Evolutionary conservation across 2,329 filamentous ascomycete genomes (phyloP).

Genomic region (Hymenoscyphus occultus): DNA sequence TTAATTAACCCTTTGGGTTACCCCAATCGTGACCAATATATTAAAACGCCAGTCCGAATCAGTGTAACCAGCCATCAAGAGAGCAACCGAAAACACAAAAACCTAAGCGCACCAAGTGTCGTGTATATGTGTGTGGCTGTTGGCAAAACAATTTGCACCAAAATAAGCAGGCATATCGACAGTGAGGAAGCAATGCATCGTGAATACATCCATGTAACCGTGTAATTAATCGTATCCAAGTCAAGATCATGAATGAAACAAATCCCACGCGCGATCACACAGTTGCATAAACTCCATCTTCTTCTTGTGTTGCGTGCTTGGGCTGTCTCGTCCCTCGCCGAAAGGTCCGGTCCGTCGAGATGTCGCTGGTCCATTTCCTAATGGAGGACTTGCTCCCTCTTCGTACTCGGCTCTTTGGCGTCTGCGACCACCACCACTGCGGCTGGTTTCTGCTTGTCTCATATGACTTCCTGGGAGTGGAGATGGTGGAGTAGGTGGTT

Average conservation of each 20-base stretch:
- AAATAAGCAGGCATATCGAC: background rate
- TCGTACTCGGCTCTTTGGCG: constrained; percentile 89
- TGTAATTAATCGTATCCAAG: constrained; percentile 3
- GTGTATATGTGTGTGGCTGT: background rate
- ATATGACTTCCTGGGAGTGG: constrained; percentile 37
- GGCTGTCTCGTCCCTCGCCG: constrained; percentile 76
- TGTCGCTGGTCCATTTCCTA: constrained; percentile 68
- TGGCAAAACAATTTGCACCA: constrained; percentile 9
- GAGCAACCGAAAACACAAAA: background rate
- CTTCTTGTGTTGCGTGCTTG: constrained; percentile 79
- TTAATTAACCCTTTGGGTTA: background rate
- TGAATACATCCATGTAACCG: background rate
- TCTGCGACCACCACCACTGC: constrained; percentile 64
- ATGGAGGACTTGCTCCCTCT: constrained; percentile 81
- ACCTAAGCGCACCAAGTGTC: background rate
- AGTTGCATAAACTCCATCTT: constrained; percentile 87
- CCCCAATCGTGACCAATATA: background rate
- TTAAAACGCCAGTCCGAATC: constrained; percentile 10
- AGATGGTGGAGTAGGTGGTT: constrained; percentile 80
- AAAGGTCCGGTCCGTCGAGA: constrained; percentile 64
- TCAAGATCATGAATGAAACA: constrained; percentile 78
- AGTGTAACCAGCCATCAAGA: background rate
- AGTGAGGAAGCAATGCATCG: background rate
- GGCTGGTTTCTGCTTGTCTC: constrained; percentile 34
- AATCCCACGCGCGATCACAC: constrained; percentile 89